Percentiles rank a stretch among this genome's conserved stretches.
These are phyloP conservation scores for Wickerhamiella spandovensis DNA, from an alignment of 805 yeast genomes.

Conservation along the genomic window DNA sequence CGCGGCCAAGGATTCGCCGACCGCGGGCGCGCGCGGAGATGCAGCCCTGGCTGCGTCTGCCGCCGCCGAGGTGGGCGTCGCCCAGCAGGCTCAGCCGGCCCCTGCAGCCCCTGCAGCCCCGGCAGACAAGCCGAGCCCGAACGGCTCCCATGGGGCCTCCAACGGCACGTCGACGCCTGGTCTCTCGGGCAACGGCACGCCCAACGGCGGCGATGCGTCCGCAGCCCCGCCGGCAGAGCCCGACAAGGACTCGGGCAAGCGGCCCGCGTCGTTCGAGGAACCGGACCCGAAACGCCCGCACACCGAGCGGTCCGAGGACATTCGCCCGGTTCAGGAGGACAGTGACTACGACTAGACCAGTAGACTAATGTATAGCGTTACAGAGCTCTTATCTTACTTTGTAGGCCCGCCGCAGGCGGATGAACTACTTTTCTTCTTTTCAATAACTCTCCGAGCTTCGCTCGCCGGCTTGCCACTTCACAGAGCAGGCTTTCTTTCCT, in stretches of 20 bases:
- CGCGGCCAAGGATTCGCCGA: constrained; percentile 13
- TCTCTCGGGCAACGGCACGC: neutral
- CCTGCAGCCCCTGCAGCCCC: no score
- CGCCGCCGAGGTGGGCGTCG: neutral
- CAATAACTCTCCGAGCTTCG: no score
- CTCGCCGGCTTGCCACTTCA: no score
- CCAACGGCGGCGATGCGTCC: no score
- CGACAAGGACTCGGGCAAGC: neutral
- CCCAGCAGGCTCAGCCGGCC: no score
- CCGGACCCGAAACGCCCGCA: neutral
- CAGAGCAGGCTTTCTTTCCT: no score
- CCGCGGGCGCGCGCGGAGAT: no score
- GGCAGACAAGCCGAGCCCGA: no score
- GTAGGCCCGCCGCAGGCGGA: neutral
- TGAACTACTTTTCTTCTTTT: no score
- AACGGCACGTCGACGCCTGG: no score
- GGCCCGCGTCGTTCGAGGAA: neutral
- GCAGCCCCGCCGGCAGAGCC: neutral
- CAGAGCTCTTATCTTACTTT: neutral
- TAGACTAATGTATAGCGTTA: neutral
- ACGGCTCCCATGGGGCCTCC: no score
- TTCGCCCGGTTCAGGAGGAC: constrained; percentile 18
- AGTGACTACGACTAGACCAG: constrained; percentile 20
- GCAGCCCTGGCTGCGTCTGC: neutral
- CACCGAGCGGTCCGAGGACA: constrained; percentile 5